phyloP scores from a whole-genome alignment of 345 rosid genomes.

The Salix brachista region DNA sequence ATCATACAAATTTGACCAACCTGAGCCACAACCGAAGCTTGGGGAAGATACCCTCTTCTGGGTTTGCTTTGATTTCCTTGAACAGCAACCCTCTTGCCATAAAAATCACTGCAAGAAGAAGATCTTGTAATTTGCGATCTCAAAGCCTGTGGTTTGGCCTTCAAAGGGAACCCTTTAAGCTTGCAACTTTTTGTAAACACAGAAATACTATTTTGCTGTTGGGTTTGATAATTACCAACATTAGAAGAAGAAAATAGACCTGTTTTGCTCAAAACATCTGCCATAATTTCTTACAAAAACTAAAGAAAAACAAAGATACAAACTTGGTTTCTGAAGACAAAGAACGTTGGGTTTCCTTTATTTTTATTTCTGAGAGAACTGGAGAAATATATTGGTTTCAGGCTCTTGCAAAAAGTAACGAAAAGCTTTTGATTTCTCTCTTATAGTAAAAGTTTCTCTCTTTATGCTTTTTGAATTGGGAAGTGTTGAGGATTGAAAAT shows the following conservation, averaged over 20 bases:
- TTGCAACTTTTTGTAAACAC: constrained; percentile 29
- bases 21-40: constrained; percentile 47
- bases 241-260: constrained; percentile 25
- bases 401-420: neutral
- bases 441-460: neutral
- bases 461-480: neutral
- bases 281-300: constrained; percentile 32
- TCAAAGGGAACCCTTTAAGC: constrained; percentile 34
- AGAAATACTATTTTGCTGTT: constrained; percentile 19
- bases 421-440: neutral
- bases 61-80: constrained; percentile 25
- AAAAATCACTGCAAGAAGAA: constrained; percentile 26
- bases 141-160: constrained; percentile 32
- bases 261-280: constrained; percentile 46
- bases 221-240: constrained; percentile 18
- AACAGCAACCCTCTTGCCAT: constrained; percentile 41
- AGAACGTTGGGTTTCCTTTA: neutral
- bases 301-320: neutral
- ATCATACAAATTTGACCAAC: constrained; percentile 26
- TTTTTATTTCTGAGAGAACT: neutral
- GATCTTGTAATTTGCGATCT: constrained; percentile 9
- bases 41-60: constrained; percentile 23
- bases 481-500: neutral
- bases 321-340: neutral
- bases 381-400: neutral